These are phyloP conservation scores for Pleurotus platypus DNA, from an alignment of 768 basidiomycete genomes.

Conservation along the genomic window DNA sequence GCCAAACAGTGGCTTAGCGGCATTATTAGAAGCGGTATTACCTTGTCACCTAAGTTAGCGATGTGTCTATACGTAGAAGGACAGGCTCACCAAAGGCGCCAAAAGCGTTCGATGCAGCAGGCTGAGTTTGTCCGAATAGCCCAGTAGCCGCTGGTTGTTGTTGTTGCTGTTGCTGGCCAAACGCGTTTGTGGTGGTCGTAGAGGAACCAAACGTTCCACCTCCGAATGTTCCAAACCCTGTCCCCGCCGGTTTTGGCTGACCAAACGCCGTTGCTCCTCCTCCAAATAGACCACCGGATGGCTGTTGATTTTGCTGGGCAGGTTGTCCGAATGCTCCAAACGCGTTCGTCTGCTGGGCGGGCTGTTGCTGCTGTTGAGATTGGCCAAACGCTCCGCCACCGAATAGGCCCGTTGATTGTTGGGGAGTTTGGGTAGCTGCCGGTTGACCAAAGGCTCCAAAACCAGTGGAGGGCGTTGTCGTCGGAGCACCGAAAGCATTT, in stretches of 20 bases:
- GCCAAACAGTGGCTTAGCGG: slow-evolving; percentile 49
- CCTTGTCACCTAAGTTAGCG: slow-evolving; percentile 25
- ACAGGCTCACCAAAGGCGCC: slow-evolving; percentile 31
- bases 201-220: slow-evolving; percentile 6
- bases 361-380: slow-evolving; percentile 19
- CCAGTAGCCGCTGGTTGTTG: slow-evolving; percentile 23
- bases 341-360: slow-evolving; percentile 13
- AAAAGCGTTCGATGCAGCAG: slow-evolving; percentile 28
- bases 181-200: slow-evolving; percentile 14
- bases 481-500: slow-evolving; percentile 33
- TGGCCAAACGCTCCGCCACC: slow-evolving; percentile 30
- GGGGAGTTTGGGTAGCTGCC: slow-evolving; percentile 20
- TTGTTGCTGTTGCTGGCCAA: slow-evolving; percentile 28
- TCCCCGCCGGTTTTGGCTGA: slow-evolving; percentile 10
- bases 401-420: slow-evolving; percentile 34
- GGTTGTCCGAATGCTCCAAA: slow-evolving; percentile 29
- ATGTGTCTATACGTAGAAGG: slow-evolving; percentile 13
- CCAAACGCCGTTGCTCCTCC: slow-evolving; percentile 15
- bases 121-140: slow-evolving; percentile 27
- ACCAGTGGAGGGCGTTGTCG: slow-evolving; percentile 29
- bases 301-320: slow-evolving; percentile 28
- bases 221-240: slow-evolving; percentile 8
- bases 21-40: slow-evolving; percentile 19
- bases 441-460: slow-evolving; percentile 56
- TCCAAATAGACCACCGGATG: slow-evolving; percentile 22